A percentile compares a stretch with the other conserved stretches of the same genome.
Evolutionary conservation across 768 basidiomycete species (phyloP).

Genomic region (Rhodocollybia butyracea): DNA sequence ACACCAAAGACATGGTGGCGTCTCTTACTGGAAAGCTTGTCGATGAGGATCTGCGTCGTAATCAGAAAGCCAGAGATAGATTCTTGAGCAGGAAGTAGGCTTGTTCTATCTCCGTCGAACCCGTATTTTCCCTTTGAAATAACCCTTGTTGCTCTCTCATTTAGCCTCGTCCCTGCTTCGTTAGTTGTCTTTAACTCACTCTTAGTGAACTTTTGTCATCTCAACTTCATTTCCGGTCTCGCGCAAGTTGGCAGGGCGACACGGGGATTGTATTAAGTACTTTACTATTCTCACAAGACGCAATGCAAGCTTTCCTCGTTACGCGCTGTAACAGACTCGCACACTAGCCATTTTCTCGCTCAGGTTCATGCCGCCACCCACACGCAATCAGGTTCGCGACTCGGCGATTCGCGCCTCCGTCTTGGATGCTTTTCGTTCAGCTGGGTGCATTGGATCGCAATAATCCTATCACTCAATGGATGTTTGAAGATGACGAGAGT

Average conservation of each 20-base stretch:
- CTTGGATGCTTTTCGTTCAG: conserved; percentile 28
- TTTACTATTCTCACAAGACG: no score
- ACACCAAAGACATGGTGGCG: conserved; percentile 53
- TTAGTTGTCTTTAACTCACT: no score
- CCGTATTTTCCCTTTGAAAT: no score
- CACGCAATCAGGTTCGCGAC: conserved; percentile 9
- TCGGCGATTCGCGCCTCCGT: conserved; percentile 28
- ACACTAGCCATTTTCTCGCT: no score
- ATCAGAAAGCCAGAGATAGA: conserved; percentile 54
- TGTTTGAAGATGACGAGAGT: conserved; percentile 24
- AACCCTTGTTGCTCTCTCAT: no score
- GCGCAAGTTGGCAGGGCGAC: no score
- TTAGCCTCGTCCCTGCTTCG: no score
- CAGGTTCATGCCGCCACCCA: neutral
- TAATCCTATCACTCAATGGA: conserved; percentile 29
- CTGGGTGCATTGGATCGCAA: conserved; percentile 30
- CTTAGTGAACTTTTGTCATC: no score
- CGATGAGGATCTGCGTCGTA: conserved; percentile 60
- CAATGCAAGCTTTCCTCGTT: no score
- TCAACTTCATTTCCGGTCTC: no score
- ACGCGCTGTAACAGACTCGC: no score
- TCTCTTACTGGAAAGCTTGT: conserved; percentile 62
- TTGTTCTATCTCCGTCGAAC: neutral
- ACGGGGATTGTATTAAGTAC: no score
- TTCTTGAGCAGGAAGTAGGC: conserved; percentile 34